Evolutionary conservation across 2,329 filamentous ascomycete genomes (phyloP).

Genomic region (Ascocoryne sarcoides): DNA sequence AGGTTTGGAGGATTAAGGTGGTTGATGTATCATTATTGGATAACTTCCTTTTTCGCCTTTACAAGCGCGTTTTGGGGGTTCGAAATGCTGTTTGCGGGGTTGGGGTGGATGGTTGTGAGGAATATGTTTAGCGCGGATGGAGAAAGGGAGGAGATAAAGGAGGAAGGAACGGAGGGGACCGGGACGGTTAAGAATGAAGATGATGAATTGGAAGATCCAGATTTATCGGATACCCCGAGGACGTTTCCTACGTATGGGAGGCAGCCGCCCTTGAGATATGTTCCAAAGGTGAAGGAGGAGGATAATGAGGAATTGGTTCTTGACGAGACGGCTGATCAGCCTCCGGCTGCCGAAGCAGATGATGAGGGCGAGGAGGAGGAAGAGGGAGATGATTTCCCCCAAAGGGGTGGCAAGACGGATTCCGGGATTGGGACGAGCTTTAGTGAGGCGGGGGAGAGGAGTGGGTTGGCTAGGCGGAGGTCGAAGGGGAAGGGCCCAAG

Average conservation of each 20-base stretch:
- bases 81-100: conserved; percentile 57
- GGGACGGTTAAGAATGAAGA: conserved; percentile 17
- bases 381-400: conserved; percentile 34
- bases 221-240: conserved; percentile 35
- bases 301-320: conserved; percentile 19
- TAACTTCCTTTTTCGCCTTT: conserved; percentile 60
- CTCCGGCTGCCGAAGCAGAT: conserved; percentile 35
- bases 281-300: conserved; percentile 21
- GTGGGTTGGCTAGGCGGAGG: conserved; percentile 21
- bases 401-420: conserved; percentile 30
- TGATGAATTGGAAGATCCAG: conserved; percentile 24
- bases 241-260: conserved; percentile 37
- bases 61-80: conserved; percentile 67
- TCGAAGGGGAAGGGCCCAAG: conserved; percentile 13
- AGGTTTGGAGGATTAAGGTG: conserved; percentile 68
- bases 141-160: conserved; percentile 14
- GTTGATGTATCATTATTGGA: conserved; percentile 77
- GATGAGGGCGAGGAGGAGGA: conserved; percentile 40
- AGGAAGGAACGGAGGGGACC: conserved; percentile 14
- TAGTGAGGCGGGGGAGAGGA: conserved; percentile 31
- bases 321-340: conserved; percentile 22
- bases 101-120: conserved; percentile 51
- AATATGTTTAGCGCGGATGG: conserved; percentile 5
- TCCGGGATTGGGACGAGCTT: conserved; percentile 48
- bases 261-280: conserved; percentile 34